Base-by-base conservation (phyloP, 225 moss, liverwort and hornwort genomes). In the Pleurozium schreberi region DNA sequence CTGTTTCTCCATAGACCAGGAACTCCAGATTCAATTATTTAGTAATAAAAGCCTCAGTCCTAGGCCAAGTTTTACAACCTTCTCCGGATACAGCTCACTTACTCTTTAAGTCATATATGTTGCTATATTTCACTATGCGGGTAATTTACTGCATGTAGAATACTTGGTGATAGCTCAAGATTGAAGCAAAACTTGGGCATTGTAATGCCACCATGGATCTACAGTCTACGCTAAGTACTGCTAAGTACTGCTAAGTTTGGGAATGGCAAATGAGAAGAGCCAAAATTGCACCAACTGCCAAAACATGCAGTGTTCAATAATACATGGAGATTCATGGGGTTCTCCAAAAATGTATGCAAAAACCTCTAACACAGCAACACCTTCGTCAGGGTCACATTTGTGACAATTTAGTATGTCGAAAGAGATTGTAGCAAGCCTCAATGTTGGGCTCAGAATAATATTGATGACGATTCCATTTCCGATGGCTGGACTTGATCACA, bases 341-440 rank as follows among this genome's bases (percentile, higher is more conserved):
- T 55, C 88, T 88, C 85, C 89, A 61, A 86, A 91, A 88, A 83
- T 88, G 83, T 79, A 83, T 50, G 91, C n/a, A 6, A 67, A 87
- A 77, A 65, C 75, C 64, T 89, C 84, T 8, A 38, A 70, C 53
- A 63, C 69, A 90, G 87, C 82, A 90, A 64, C 89, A 61, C 75
- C 30, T 30, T 57, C 57, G 40, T 23, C 50, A n/a, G 69, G 71
- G 85, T 91, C 87, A 71, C 88, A 75, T 81, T 89, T 90, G 92
- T 90, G 86, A 78, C 90, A 21, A 50, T 84, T 84, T 89, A 71
- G 77, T 90, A 84, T 90, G 83, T 88, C 82, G n/a, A 87, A 83
- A 75, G 86, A 75, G 82, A 82, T 49, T 80, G 84, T 86, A 75
- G 33, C 42, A 42, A 25, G 86, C 91, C 89, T 61, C 87, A 91